Percentiles rank a stretch among this genome's conserved stretches.
Evolutionary conservation across 108 stramenopile genomes (phyloP).

Genomic region (Skeletonema potamos): DNA sequence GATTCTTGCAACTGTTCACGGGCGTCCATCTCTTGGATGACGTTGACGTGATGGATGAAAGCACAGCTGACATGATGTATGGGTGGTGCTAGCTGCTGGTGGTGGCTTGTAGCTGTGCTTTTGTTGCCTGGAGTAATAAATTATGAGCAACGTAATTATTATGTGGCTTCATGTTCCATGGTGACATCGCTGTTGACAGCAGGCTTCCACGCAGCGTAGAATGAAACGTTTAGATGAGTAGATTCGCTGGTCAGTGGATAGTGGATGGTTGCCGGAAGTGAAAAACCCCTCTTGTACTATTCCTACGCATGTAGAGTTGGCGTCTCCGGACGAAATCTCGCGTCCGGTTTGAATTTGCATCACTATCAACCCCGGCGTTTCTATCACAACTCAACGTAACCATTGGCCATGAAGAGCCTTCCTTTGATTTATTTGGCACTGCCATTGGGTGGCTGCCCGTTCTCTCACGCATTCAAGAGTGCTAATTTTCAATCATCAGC

Average conservation of each 20-base stretch:
- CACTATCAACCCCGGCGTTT: too few species aligned
- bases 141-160: not conserved
- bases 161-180: too few species aligned
- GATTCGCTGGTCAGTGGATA: too few species aligned
- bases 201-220: too few species aligned
- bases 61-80: not conserved
- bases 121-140: not conserved
- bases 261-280: too few species aligned
- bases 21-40: slow-evolving; percentile 1
- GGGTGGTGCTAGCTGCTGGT: too few species aligned
- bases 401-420: not conserved
- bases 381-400: not conserved
- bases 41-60: not conserved
- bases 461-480: not conserved
- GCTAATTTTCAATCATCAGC: not conserved
- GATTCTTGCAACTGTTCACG: not conserved
- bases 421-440: not conserved
- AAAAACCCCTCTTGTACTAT: too few species aligned
- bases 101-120: not conserved
- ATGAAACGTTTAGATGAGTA: too few species aligned
- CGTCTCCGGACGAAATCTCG: too few species aligned
- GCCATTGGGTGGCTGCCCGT: not conserved
- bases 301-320: too few species aligned
- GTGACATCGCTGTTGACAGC: too few species aligned
- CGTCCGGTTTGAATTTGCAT: too few species aligned